These are phyloP conservation scores for Mucor plumbeus DNA, from an alignment of 371 early-diverging fungal species.

Conservation along the genomic window DNA sequence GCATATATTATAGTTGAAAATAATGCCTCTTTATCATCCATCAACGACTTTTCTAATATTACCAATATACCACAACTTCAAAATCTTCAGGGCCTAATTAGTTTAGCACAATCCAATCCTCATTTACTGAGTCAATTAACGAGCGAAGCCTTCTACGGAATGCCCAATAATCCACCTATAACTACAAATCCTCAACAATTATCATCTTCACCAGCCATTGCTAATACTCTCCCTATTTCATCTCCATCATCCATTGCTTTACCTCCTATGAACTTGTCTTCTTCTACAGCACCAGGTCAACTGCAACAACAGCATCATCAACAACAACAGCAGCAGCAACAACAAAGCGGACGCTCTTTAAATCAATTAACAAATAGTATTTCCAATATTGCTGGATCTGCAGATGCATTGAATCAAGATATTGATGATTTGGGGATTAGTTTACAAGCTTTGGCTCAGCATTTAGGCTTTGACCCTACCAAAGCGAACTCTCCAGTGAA, in stretches of 20 bases:
- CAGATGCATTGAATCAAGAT: slow-evolving; percentile 41
- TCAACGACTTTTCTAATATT: slow-evolving; percentile 15
- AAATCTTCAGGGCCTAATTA: slow-evolving; percentile 31
- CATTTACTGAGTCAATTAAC: slow-evolving; percentile 32
- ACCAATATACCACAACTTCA: slow-evolving; percentile 30
- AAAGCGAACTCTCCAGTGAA: not conserved
- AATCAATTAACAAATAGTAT: slow-evolving; percentile 32
- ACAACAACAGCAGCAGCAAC: not conserved
- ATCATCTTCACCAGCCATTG: not conserved
- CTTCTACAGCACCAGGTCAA: not conserved
- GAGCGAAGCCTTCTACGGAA: slow-evolving; percentile 19
- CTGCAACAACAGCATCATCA: not conserved
- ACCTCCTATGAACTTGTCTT: not conserved
- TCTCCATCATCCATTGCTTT: not conserved
- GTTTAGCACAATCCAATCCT: slow-evolving; percentile 41
- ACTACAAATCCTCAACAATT: not conserved
- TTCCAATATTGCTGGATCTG: slow-evolving; percentile 26
- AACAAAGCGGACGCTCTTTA: slow-evolving; percentile 11
- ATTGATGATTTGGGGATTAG: slow-evolving; percentile 45
- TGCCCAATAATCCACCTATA: not conserved
- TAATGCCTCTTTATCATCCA: not conserved
- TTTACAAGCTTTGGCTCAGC: slow-evolving; percentile 45
- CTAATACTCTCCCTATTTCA: not conserved
- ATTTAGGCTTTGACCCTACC: slow-evolving; percentile 46
- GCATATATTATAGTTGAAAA: not conserved